phyloP scores from a whole-genome alignment of 768 basidiomycete genomes.

The Xerocomellus intermedius region DNA sequence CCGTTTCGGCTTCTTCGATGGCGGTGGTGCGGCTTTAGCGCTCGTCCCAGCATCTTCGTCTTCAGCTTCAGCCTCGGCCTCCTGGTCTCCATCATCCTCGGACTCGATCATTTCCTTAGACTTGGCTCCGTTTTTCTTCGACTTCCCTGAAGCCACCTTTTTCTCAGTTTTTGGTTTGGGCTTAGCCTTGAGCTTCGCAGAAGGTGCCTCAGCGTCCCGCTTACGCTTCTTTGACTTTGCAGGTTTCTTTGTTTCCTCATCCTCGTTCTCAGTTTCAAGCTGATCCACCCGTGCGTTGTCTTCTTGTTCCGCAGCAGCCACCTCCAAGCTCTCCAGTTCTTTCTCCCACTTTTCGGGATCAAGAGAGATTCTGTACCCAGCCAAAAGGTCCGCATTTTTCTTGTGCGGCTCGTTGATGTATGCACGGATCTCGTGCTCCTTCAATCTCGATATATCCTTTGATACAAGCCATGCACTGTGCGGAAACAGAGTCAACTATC shows the following conservation, averaged over 20 bases:
- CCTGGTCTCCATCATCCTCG: constrained; percentile 55
- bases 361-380: constrained; percentile 72
- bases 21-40: constrained; percentile 58
- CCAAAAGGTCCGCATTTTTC: constrained; percentile 69
- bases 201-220: constrained; percentile 53
- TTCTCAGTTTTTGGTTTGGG: constrained; percentile 46
- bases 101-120: constrained; percentile 65
- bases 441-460: constrained; percentile 79
- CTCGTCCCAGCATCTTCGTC: constrained; percentile 47
- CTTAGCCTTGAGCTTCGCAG: constrained; percentile 40
- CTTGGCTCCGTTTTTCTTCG: constrained; percentile 58
- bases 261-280: constrained; percentile 52
- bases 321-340: constrained; percentile 36
- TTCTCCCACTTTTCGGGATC: constrained; percentile 72
- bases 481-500: constrained; percentile 7
- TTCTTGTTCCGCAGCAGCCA: constrained; percentile 44
- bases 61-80: constrained; percentile 46
- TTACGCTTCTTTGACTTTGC: constrained; percentile 57
- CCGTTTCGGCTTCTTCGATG: constrained; percentile 61
- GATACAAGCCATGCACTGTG: constrained; percentile 79
- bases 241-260: constrained; percentile 50
- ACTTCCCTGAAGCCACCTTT: constrained; percentile 30
- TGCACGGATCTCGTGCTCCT: constrained; percentile 76
- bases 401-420: constrained; percentile 79
- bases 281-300: constrained; percentile 67